phyloP scores from a whole-genome alignment of 2,329 filamentous ascomycete genomes.

The Purpureocillium lavendulum region DNA sequence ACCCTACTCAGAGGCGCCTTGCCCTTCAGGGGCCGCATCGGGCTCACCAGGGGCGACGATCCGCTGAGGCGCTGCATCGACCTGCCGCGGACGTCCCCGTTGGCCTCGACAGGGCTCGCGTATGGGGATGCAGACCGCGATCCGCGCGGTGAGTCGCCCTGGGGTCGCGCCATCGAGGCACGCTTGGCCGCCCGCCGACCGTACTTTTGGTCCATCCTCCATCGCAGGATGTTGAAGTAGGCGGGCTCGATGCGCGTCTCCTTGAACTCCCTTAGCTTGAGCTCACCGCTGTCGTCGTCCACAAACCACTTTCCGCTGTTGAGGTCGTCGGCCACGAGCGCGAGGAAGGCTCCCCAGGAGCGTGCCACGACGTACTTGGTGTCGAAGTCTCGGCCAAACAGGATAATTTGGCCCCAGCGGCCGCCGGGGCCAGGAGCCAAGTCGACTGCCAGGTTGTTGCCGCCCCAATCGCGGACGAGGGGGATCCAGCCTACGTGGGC shows the following conservation, averaged over 20 bases:
- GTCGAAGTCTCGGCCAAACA: constrained; percentile 96
- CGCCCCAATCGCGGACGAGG: constrained; percentile 93
- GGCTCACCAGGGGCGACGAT: constrained; percentile 54
- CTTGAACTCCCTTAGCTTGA: constrained; percentile 91
- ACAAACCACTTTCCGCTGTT: constrained; percentile 84
- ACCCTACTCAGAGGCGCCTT: constrained; percentile 67
- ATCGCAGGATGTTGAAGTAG: constrained; percentile 91
- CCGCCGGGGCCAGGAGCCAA: constrained; percentile 83
- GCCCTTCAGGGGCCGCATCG: constrained; percentile 55
- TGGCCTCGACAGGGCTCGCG: constrained; percentile 52
- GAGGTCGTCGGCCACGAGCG: constrained; percentile 82
- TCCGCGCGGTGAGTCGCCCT: constrained; percentile 35
- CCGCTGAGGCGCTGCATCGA: constrained; percentile 62
- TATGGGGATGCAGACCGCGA: constrained; percentile 53
- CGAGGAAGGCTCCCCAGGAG: constrained; percentile 84
- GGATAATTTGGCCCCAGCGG: constrained; percentile 92
- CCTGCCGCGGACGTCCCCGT: constrained; percentile 56
- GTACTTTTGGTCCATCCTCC: constrained; percentile 93
- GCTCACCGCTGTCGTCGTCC: constrained; percentile 83
- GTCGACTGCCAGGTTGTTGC: constrained; percentile 93
- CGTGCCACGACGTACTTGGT: constrained; percentile 94
- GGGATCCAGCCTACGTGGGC: constrained; percentile 94
- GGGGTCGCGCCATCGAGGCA: constrained; percentile 38
- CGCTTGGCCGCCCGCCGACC: constrained; percentile 56
- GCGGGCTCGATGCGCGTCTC: constrained; percentile 79